Evolutionary conservation across 768 basidiomycete species (phyloP).

Genomic region (Tulasnella sp.): DNA sequence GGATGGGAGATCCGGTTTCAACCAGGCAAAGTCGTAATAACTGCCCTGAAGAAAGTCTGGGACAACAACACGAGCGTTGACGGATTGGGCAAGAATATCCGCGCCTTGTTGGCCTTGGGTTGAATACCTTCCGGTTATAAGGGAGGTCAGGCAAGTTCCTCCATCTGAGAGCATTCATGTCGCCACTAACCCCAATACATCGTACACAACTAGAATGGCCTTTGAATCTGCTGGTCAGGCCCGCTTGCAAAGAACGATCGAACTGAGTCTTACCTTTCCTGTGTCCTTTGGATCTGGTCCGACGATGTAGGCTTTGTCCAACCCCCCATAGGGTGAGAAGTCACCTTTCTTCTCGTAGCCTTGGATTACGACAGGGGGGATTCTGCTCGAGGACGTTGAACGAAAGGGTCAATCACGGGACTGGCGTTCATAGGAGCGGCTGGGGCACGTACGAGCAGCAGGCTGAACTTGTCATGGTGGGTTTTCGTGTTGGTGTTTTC

Average conservation of each 20-base stretch:
- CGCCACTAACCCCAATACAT: neutral
- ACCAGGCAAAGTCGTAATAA: neutral
- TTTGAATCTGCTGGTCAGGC: neutral
- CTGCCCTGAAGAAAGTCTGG: slow-evolving; percentile 2
- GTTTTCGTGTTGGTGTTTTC: neutral
- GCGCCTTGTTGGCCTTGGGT: neutral
- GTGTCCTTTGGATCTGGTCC: neutral
- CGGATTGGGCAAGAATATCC: slow-evolving; percentile 2
- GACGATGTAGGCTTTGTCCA: neutral
- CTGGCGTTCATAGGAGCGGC: neutral
- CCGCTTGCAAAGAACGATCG: neutral
- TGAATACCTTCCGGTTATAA: neutral
- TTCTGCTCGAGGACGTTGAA: neutral
- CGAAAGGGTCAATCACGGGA: neutral
- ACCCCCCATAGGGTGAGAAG: neutral
- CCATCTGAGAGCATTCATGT: neutral
- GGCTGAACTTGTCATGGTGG: neutral
- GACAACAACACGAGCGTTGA: slow-evolving; percentile 7
- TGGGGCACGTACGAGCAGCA: neutral
- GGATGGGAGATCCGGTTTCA: neutral
- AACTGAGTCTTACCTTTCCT: neutral
- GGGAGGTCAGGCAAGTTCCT: neutral
- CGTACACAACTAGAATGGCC: neutral
- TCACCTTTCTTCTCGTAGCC: slow-evolving; percentile 3
- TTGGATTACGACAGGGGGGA: neutral